Percentiles rank a stretch among this genome's conserved stretches.
Conservation (phyloP, 306 rosid genomes). For the Styphnolobium japonicum region DNA sequence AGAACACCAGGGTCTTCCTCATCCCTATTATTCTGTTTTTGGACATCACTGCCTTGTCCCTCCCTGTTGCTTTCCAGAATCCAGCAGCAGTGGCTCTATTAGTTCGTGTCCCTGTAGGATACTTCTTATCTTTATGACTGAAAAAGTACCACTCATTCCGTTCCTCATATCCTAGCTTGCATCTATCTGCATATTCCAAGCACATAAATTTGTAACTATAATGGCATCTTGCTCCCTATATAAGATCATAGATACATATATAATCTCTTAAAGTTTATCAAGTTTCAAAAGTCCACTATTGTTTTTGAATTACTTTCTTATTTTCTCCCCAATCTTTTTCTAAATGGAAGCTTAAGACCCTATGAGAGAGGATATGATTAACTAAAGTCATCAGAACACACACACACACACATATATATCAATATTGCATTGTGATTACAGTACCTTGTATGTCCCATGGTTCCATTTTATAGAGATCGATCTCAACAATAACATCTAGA, state of each 20-base stretch:
- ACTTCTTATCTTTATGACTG: conserved; percentile 90
- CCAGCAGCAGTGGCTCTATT: conserved; percentile 90
- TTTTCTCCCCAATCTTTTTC: background rate
- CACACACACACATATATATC: background rate
- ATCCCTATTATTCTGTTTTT: conserved; percentile 75
- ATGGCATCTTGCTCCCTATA: background rate
- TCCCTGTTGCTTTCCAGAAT: conserved; percentile 96
- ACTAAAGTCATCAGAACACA: background rate
- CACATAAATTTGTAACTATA: background rate
- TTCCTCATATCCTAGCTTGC: conserved; percentile 74
- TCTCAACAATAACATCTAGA: conserved; percentile 77
- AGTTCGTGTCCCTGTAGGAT: conserved; percentile 86
- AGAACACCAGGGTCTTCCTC: conserved; percentile 93
- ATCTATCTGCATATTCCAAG: conserved; percentile 42
- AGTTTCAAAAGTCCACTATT: background rate
- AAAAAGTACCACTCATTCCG: conserved; percentile 92
- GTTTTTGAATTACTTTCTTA: background rate
- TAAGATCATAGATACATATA: background rate
- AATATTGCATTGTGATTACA: background rate
- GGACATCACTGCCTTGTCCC: conserved; percentile 84
- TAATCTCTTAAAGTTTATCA: background rate
- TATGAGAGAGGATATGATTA: background rate
- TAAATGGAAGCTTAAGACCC: background rate
- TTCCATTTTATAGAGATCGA: conserved; percentile 90
- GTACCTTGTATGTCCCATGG: conserved; percentile 98